Base-by-base conservation (phyloP, 1,139 yeast species). In the Kodamaea plutei region DNA sequence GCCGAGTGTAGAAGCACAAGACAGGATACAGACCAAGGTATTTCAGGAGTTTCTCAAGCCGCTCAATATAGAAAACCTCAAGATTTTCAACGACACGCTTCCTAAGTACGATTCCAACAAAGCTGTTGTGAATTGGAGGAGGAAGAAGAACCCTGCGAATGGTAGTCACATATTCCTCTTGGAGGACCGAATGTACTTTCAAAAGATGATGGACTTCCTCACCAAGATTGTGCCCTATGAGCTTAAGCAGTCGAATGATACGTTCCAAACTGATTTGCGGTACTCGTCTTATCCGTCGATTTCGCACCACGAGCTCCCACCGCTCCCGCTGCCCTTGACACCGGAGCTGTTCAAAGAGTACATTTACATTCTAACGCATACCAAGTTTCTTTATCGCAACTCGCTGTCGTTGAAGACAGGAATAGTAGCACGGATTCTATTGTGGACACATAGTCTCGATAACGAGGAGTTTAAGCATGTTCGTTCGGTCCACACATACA, bases 11-110 rank as follows among this genome's bases (percentile, higher is more conserved):
- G n/a, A n/a, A n/a, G n/a, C n/a, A 21, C 8, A 6, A 9, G 11
- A 24, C 19, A 6, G 23, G 23, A 20, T 20, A 20, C 23, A 6
- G 23, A n/a, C n/a, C n/a, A n/a, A n/a, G n/a, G 39, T 50, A 12
- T 65, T 52, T 40, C 59, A 54, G 32, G 63, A 64, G 25, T 68
- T 64, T 35, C 40, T 68, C 8, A 43, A 45, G 23, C 72, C 73
- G 2, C 45, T 68, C 17, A 48, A 51, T 8, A 58, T 65, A 31
- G 55, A 59, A 5, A 50, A 61, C 33, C 50, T 68, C 31, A 66
- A 63, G 44, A 47, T 58, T 2, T 57, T 52, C 30, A 52, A 51
- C 28, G 51, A 56, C 8, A 33, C 41, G 8, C 28, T 39, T 8
- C 52, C 50, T 6, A 21, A 30, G 15, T 65, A 50, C 36, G 54